These are phyloP conservation scores for Caulochytrium protostelioides DNA, from an alignment of 371 early-diverging fungal genomes.

Conservation along the genomic window DNA sequence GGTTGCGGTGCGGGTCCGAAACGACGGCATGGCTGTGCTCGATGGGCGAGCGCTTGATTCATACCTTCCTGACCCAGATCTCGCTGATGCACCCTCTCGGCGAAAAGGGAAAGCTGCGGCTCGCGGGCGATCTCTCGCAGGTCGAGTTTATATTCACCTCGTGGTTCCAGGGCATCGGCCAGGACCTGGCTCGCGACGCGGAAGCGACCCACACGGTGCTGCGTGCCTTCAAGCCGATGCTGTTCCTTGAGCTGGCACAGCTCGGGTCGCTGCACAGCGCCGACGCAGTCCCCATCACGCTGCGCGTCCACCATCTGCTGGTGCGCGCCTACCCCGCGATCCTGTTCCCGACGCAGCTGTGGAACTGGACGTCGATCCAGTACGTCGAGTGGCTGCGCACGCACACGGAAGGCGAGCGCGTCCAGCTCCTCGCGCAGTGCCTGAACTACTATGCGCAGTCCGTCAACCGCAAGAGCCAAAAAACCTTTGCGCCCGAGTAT, in stretches of 20 bases:
- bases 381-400: slow-evolving; percentile 40
- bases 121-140: slow-evolving; percentile 47
- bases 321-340: slow-evolving; percentile 27
- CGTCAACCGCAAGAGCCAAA: slow-evolving; percentile 10
- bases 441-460: slow-evolving; percentile 15
- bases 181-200: no score
- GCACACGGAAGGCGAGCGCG: slow-evolving; percentile 22
- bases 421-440: slow-evolving; percentile 13
- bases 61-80: not conserved
- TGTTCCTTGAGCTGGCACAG: slow-evolving; percentile 34
- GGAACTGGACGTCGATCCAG: slow-evolving; percentile 28
- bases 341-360: slow-evolving; percentile 27
- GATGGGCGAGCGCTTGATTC: not conserved
- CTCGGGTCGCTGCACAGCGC: slow-evolving; percentile 24
- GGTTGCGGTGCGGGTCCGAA: slow-evolving; percentile 37
- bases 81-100: slow-evolving; percentile 26
- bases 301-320: slow-evolving; percentile 35
- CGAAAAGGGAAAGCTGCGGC: slow-evolving; percentile 35
- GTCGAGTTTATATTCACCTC: slow-evolving; percentile 39
- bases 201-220: no score
- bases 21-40: slow-evolving; percentile 23
- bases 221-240: no score
- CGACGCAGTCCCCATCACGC: slow-evolving; percentile 18
- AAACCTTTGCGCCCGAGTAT: slow-evolving; percentile 15
- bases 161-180: slow-evolving; percentile 24